Conservation (phyloP, 2,329 filamentous ascomycete species). For the Cladosporium sphaerospermum region DNA sequence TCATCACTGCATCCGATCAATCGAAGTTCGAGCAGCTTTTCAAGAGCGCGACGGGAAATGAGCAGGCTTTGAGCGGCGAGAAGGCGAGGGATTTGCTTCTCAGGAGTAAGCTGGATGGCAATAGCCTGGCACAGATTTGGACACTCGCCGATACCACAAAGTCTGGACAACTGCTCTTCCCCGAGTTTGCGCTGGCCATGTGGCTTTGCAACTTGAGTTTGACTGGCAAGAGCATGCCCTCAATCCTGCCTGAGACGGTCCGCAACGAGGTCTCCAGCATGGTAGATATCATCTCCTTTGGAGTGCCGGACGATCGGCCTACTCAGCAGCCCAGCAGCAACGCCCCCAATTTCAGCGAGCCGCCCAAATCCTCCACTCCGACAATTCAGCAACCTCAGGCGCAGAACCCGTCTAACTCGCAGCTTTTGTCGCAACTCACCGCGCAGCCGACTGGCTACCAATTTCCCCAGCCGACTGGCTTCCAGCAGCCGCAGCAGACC, state of each 20-base stretch:
- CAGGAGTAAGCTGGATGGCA: slow-evolving; percentile 80
- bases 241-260: slow-evolving; percentile 71
- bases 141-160: slow-evolving; percentile 92
- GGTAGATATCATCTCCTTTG: slow-evolving; percentile 99
- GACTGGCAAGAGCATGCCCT: slow-evolving; percentile 75
- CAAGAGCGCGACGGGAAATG: slow-evolving; percentile 84
- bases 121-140: slow-evolving; percentile 90
- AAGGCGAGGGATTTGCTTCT: slow-evolving; percentile 85
- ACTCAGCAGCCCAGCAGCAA: slow-evolving; percentile 51
- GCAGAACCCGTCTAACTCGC: slow-evolving; percentile 63
- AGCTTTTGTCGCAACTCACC: slow-evolving; percentile 52
- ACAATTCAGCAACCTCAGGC: slow-evolving; percentile 46
- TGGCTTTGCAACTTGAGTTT: slow-evolving; percentile 94
- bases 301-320: slow-evolving; percentile 63
- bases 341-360: slow-evolving; percentile 63
- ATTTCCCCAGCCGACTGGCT: slow-evolving; percentile 48
- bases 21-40: slow-evolving; percentile 96
- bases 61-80: slow-evolving; percentile 79
- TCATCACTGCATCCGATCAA: slow-evolving; percentile 92
- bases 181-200: slow-evolving; percentile 96
- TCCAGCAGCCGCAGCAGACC: slow-evolving; percentile 46
- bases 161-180: slow-evolving; percentile 91
- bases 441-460: slow-evolving; percentile 51
- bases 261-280: slow-evolving; percentile 98
- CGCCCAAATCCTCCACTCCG: slow-evolving; percentile 35